These are phyloP conservation scores for Leptodontidium sp. DNA, from an alignment of 2,329 filamentous ascomycete species.

Conservation along the genomic window DNA sequence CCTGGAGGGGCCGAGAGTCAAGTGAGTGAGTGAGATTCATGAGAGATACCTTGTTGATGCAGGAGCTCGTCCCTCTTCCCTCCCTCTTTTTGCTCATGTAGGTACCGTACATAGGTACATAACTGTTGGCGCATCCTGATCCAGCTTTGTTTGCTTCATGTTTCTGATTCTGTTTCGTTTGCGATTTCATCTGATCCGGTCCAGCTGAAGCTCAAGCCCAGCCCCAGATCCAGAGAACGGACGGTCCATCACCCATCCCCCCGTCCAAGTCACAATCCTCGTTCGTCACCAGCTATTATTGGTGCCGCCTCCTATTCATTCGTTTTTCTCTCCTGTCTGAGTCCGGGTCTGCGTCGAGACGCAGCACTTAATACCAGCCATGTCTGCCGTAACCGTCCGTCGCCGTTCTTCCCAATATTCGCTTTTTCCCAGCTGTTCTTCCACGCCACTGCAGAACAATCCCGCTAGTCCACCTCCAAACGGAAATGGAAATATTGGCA, in stretches of 20 bases:
- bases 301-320: constrained; percentile 14
- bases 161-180: constrained; percentile 27
- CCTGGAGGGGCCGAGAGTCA: constrained; percentile 13
- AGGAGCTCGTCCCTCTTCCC: constrained; percentile 19
- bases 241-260: neutral
- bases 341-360: neutral
- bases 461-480: constrained; percentile 16
- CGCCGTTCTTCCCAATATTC: constrained; percentile 31
- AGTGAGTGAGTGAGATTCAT: neutral
- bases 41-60: constrained; percentile 5
- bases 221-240: neutral
- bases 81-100: constrained; percentile 24
- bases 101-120: constrained; percentile 7
- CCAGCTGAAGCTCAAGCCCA: neutral
- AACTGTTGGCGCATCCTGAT: constrained; percentile 19
- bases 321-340: constrained; percentile 1
- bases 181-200: constrained; percentile 22
- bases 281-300: neutral
- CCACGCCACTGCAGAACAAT: constrained; percentile 7
- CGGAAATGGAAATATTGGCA: constrained; percentile 18
- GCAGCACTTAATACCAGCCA: constrained; percentile 14
- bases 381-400: constrained; percentile 12
- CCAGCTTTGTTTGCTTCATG: constrained; percentile 24
- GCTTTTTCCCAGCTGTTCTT: constrained; percentile 33
- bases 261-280: neutral